Base-by-base conservation (phyloP, 108 stramenopile genomes). In the Nitzschia putrida region DNA sequence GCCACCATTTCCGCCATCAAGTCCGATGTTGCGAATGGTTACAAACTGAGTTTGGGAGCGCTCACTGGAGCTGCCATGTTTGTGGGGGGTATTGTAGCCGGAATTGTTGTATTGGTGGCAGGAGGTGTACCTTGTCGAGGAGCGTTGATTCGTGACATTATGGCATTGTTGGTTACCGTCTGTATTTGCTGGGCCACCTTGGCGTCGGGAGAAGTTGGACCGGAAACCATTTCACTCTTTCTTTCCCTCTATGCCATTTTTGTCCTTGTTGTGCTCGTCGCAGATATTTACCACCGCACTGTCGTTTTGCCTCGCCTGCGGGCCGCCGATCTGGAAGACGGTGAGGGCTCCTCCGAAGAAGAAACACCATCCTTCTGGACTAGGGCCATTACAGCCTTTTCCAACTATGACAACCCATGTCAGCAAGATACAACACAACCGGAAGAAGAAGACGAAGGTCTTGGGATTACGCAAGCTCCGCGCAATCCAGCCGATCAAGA, bases 1-100 rank as follows among this genome's bases (percentile, higher is more conserved):
- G 93, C 97, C 7, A 92, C 96, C 23, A 83, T 97, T 40, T 89
- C 88, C 45, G 95, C 96, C 25, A 85, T 97, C 34, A 61, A 65
- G 7, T 67, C 51, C 8, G 87, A 90, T 72, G 77, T 72, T 7
- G 84, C 79, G 22, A 84, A 93, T 69, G 97, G 97, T 22, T 93
- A 96, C 56, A 71, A 80, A 57, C 77, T 93, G 64, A 79, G 79
- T 66, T 71, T 99, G 67, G 95, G 96, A 10, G 97, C 95, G 23
- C 75, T 99, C 47, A 93, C 97, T 5, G 98, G 98, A 16, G 96
- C 96, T 16, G 88, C 85, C 49, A 93, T 98, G 93, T 89, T 98
- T 59, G 87, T 98, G 14, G 84, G 85, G 18, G 84, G 85, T 12
- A 76, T 97, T 39, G 87, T 98, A 10, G 80, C 88, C 0, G 97